Base-by-base conservation (phyloP, 192 early-diverging fungal species). In the Backusella luteola region DNA sequence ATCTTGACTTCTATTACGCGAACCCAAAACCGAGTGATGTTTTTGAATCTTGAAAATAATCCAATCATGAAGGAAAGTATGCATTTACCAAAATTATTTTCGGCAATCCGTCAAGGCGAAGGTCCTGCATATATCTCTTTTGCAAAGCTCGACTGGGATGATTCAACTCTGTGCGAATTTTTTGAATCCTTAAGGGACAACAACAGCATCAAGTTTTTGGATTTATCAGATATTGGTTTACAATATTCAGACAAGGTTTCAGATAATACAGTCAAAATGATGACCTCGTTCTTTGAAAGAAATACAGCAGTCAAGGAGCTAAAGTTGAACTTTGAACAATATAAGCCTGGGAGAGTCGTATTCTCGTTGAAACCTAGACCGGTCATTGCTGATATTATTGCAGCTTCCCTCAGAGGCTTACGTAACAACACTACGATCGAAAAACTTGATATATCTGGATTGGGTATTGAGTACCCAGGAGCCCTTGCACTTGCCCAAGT, bases 101-200 rank as follows among this genome's bases (percentile, higher is more conserved):
- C 72, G 63, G 67, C 83, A 3, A 70, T 87, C 11, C 69, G 81
- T 73, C 80, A 78, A 21, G 71, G 81, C 12, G 80, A 84, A 52
- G 83, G 82, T 3, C 77, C 86, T 7, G 53, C 53, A 0, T 85
- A 83, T 1, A 19, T 87, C 32, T 79, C 82, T 11, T 71, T 87
- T 14, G 77, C 80, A 6, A 77, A 79, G 34, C 77, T 81, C 23
- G 83, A 85, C 32, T 87, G 86, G 86, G 85, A 85, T 34, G 86
- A 87, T 39, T 75, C 75, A 15, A 76, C 84, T 1, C 34, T 87
- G 34, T 77, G 84, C 19, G 84, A 87, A 44, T 70, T 87, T 9
- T 80, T 87, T 73, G 71, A 84, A 36, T 73, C 71, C 42, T 29
- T 87, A 53, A 80, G 83, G 9, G 77, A 83, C 32, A 87, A 87